Percentiles rank a stretch among this genome's conserved stretches.
Conservation (phyloP, 176 grass and related monocot genomes). For the Musa schizocarpa region DNA sequence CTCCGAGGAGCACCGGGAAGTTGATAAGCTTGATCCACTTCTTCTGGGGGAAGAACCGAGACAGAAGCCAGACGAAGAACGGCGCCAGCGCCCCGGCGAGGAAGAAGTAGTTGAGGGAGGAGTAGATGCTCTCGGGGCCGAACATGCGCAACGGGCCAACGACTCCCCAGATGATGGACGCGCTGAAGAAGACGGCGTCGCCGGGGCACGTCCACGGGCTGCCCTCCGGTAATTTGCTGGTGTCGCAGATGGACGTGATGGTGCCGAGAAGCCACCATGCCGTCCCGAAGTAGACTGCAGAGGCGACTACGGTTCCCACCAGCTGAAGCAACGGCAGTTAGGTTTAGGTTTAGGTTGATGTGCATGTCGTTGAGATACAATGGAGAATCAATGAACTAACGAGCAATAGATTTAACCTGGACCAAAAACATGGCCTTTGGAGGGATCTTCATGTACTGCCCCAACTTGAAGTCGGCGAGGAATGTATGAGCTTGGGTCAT, state of each 20-base stretch:
- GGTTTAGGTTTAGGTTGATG: too few species aligned
- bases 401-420: too few species aligned
- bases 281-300: constrained; percentile 54
- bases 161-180: constrained; percentile 88
- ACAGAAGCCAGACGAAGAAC: constrained; percentile 31
- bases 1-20: constrained; percentile 53
- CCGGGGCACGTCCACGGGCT: constrained; percentile 86
- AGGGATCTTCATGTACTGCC: too few species aligned
- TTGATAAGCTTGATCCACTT: constrained; percentile 52
- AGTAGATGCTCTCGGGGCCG: constrained; percentile 37
- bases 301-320: constrained; percentile 50
- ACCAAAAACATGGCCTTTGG: too few species aligned
- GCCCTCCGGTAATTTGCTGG: constrained; percentile 25
- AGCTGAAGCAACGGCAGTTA: constrained; percentile 23
- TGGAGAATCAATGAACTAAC: too few species aligned
- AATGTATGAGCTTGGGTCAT: too few species aligned
- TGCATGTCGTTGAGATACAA: too few species aligned
- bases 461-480: too few species aligned
- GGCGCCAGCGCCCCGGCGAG: constrained; percentile 49
- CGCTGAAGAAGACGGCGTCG: constrained; percentile 77
- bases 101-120: constrained; percentile 74
- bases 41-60: constrained; percentile 33
- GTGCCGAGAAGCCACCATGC: constrained; percentile 70
- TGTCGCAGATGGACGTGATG: constrained; percentile 45
- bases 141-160: constrained; percentile 74